Evolutionary conservation across 2,329 filamentous ascomycete species (phyloP), one percentile per base, ranked within the genome.

Genomic region (Fusarium tuaranense): DNA sequence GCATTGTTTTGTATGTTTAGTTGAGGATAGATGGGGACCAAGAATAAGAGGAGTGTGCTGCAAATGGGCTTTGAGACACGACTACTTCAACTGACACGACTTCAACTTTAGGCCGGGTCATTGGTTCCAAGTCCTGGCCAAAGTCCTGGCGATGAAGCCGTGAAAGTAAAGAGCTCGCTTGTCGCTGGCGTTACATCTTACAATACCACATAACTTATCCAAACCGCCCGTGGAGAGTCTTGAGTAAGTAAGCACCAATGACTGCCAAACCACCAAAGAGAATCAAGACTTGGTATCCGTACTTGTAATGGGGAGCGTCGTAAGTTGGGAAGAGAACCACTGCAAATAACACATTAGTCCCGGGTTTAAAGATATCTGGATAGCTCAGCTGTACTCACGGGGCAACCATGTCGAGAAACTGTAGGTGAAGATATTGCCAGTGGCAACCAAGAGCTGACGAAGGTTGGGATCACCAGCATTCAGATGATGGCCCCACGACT

Each of bases 251-350:
- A n/a, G 57, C 70, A n/a, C 70, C 67, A 3, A 78, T 32, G 7
- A 80, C 74, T 1, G 78, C 76, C 7, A 82, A 67, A 7, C 79
- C 80, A 14, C 80, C 80, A 57, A 80, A 82, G 7, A 82, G 48
- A n/a, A 82, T 80, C 55, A 81, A 57, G 25, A 81, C 71, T 65
- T 82, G 80, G 57, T 82, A 82, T 1, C 79, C 81, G 46, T 81
- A 81, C 38, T 79, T 78, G 67, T 82, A 82, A 18, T 81, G 74
- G 8, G 81, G 81, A 3, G 81, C 81, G 60, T 82, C 78, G 58
- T 82, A 81, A 0, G 80, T 81, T 9, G 80, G 80, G 60, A 82
- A 82, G 2, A 82, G 69, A 5, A 79, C 78, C 22, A 59, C 55
- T 59, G 2, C 20, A 18, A n/a, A 14, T 5, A 38, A 20, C 27